Conservation (phyloP, 352 stramenopile genomes). For the Aphanomyces euteiches region DNA sequence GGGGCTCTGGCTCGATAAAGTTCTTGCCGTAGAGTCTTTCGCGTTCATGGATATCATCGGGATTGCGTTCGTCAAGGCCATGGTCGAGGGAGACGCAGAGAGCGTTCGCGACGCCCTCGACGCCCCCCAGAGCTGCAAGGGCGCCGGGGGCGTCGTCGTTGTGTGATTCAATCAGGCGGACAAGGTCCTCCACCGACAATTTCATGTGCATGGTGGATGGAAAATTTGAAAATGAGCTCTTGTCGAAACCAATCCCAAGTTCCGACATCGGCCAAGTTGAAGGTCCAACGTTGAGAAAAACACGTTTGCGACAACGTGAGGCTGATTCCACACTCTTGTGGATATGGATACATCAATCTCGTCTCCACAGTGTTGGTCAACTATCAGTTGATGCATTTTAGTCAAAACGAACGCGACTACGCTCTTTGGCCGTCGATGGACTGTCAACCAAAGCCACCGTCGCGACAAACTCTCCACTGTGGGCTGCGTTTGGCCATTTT, state of each 20-base stretch:
- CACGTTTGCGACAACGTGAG: too few species aligned
- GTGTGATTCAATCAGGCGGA: slow-evolving; percentile 59
- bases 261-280: background rate
- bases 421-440: too few species aligned
- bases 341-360: too few species aligned
- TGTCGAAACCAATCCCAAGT: slow-evolving; percentile 30
- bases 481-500: too few species aligned
- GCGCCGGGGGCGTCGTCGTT: slow-evolving; percentile 50
- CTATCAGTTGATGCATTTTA: too few species aligned
- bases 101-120: slow-evolving; percentile 47
- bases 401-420: too few species aligned
- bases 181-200: slow-evolving; percentile 40
- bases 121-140: slow-evolving; percentile 46
- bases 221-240: slow-evolving; percentile 1
- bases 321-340: too few species aligned
- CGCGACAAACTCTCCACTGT: too few species aligned
- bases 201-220: background rate
- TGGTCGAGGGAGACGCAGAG: slow-evolving; percentile 46
- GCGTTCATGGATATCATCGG: slow-evolving; percentile 42
- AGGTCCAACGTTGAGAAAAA: too few species aligned
- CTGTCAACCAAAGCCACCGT: too few species aligned
- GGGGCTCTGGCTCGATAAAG: slow-evolving; percentile 32
- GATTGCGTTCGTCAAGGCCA: slow-evolving; percentile 51
- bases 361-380: too few species aligned
- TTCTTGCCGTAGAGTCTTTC: slow-evolving; percentile 40